Conservation (phyloP, 768 basidiomycete species). For the Multifurca ochricompacta region DNA sequence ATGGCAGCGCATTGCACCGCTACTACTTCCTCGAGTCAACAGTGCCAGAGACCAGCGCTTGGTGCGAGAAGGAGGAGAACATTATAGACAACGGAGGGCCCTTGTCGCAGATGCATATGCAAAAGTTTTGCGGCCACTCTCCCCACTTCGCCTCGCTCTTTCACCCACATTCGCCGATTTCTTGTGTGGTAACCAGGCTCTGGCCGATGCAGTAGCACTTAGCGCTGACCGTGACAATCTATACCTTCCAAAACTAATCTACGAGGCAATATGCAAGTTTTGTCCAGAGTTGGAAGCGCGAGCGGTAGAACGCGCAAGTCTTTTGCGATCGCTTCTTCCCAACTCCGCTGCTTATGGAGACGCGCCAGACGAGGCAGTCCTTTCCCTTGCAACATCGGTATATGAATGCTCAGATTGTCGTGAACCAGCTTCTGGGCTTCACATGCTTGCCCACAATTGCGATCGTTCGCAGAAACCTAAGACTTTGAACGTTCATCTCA, state of each 20-base stretch:
- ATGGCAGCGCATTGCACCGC: slow-evolving; percentile 8
- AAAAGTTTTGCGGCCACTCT: not conserved
- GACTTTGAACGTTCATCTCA: not conserved
- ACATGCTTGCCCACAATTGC: slow-evolving; percentile 10
- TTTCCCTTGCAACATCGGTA: slow-evolving; percentile 7
- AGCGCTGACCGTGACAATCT: not conserved
- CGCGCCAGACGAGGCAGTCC: not conserved
- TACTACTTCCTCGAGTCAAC: slow-evolving; percentile 1
- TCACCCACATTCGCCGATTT: not conserved
- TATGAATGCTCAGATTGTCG: slow-evolving; percentile 5
- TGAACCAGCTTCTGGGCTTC: not conserved
- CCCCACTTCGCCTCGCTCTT: not conserved
- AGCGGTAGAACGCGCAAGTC: not conserved
- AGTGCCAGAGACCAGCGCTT: not conserved
- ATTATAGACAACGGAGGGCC: not conserved
- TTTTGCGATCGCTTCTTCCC: slow-evolving; percentile 7
- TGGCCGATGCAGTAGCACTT: slow-evolving; percentile 1
- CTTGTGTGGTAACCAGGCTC: not conserved
- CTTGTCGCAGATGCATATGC: not conserved
- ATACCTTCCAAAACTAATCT: not conserved
- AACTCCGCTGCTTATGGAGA: not conserved
- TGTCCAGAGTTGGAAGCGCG: not conserved
- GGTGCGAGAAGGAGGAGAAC: not conserved
- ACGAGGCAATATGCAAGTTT: not conserved
- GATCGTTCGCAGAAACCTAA: not conserved